These are phyloP conservation scores for Pseudogymnoascus sp. DNA, from an alignment of 2,329 filamentous ascomycete species.

Conservation along the genomic window DNA sequence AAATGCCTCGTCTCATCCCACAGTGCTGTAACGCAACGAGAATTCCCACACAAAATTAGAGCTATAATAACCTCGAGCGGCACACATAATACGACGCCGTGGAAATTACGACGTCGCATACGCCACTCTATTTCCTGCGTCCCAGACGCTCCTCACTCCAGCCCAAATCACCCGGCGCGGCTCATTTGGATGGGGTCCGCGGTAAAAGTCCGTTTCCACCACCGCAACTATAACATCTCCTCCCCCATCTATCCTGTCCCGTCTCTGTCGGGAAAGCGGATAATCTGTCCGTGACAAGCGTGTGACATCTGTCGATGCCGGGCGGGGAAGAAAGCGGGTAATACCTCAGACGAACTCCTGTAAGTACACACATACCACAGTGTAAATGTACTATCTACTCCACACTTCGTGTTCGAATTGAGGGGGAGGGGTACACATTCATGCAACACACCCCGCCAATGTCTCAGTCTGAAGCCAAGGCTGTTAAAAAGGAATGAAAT, in stretches of 20 bases:
- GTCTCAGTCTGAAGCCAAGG: not conserved
- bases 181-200: not conserved
- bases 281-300: not conserved
- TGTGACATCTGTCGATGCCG: not conserved
- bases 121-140: not conserved
- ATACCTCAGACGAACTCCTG: conserved; percentile 1
- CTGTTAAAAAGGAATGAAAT: not conserved
- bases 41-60: not conserved
- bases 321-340: not conserved
- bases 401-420: not conserved
- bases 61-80: not conserved
- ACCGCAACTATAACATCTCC: not conserved
- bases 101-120: not conserved
- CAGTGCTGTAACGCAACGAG: not conserved
- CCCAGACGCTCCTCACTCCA: not conserved
- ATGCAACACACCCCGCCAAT: not conserved
- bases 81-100: not conserved
- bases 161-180: not conserved
- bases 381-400: not conserved
- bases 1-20: not conserved
- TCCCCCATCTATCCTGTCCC: not conserved
- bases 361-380: not conserved
- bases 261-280: not conserved
- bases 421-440: not conserved
- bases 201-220: not conserved